phyloP scores from a whole-genome alignment of 2,329 filamentous ascomycete species.

The Exophiala bonariae region DNA sequence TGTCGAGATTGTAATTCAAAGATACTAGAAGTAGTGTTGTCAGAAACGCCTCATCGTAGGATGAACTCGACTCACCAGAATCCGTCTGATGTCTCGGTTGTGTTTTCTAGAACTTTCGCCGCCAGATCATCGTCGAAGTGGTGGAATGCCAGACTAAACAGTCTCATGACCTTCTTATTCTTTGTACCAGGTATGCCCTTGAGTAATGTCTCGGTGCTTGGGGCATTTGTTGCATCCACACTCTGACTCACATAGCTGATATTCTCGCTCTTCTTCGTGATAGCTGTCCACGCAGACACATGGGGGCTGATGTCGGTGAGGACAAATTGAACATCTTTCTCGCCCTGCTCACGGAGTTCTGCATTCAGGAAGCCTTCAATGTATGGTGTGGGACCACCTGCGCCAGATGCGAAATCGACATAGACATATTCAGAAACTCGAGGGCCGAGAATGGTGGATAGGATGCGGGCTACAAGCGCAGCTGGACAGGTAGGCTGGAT shows the following conservation, averaged over 20 bases:
- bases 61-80: slow-evolving; percentile 30
- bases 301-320: slow-evolving; percentile 68
- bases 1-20: slow-evolving; percentile 73
- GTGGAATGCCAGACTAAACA: slow-evolving; percentile 76
- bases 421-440: slow-evolving; percentile 59
- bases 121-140: slow-evolving; percentile 70
- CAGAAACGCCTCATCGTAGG: slow-evolving; percentile 21
- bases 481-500: slow-evolving; percentile 61
- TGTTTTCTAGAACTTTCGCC: slow-evolving; percentile 61
- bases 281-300: slow-evolving; percentile 58
- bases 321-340: slow-evolving; percentile 54
- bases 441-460: slow-evolving; percentile 53
- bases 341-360: slow-evolving; percentile 26
- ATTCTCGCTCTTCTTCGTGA: slow-evolving; percentile 53
- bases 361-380: slow-evolving; percentile 63
- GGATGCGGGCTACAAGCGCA: slow-evolving; percentile 58
- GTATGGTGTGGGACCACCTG: slow-evolving; percentile 67
- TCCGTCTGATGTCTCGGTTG: slow-evolving; percentile 53
- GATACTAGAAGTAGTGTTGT: slow-evolving; percentile 42
- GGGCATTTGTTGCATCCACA: slow-evolving; percentile 66
- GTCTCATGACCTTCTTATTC: slow-evolving; percentile 60
- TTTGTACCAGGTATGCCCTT: slow-evolving; percentile 30
- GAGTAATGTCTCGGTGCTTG: slow-evolving; percentile 44
- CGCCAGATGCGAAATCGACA: slow-evolving; percentile 75
- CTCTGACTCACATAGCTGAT: slow-evolving; percentile 60